Evolutionary conservation across 345 rosid species (phyloP).

Genomic region (Lagerstroemia speciosa): DNA sequence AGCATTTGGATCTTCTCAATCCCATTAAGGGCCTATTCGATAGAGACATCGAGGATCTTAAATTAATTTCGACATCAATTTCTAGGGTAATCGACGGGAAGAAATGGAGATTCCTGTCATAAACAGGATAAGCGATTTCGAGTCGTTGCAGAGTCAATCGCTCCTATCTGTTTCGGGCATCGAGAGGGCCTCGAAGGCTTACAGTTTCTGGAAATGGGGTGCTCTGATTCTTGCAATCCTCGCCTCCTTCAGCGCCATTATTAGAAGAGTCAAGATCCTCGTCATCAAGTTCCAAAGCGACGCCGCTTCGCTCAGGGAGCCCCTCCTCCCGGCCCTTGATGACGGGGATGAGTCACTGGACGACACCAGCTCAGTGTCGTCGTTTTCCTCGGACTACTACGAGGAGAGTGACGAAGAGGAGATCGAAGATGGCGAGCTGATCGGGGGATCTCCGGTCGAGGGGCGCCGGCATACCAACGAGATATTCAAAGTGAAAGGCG

Average conservation of each 20-base stretch:
- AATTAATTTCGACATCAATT: neutral
- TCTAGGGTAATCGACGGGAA: neutral
- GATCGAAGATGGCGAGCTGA: slow-evolving; percentile 15
- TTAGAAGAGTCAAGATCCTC: slow-evolving; percentile 32
- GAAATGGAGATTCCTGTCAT: slow-evolving; percentile 61
- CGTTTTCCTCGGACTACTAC: slow-evolving; percentile 1
- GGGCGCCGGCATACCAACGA: neutral
- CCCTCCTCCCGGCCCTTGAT: slow-evolving; percentile 9
- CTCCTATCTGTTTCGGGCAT: slow-evolving; percentile 9
- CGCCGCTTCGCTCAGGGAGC: neutral
- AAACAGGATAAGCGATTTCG: slow-evolving; percentile 50
- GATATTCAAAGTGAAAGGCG: slow-evolving; percentile 37
- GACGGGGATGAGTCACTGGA: neutral
- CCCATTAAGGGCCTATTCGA: too few relatives aligned
- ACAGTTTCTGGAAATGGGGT: slow-evolving; percentile 58
- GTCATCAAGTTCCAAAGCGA: slow-evolving; percentile 23
- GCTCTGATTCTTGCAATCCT: slow-evolving; percentile 50
- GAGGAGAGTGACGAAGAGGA: slow-evolving; percentile 20
- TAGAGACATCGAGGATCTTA: neutral
- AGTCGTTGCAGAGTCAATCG: slow-evolving; percentile 24
- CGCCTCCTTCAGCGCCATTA: slow-evolving; percentile 48
- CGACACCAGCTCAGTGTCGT: slow-evolving; percentile 4
- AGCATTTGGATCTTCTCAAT: slow-evolving; percentile 4
- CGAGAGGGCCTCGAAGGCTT: slow-evolving; percentile 22
- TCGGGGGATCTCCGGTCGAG: neutral